Evolutionary conservation across 805 yeast genomes (phyloP).

Genomic region (Monosporozyma servazzii): DNA sequence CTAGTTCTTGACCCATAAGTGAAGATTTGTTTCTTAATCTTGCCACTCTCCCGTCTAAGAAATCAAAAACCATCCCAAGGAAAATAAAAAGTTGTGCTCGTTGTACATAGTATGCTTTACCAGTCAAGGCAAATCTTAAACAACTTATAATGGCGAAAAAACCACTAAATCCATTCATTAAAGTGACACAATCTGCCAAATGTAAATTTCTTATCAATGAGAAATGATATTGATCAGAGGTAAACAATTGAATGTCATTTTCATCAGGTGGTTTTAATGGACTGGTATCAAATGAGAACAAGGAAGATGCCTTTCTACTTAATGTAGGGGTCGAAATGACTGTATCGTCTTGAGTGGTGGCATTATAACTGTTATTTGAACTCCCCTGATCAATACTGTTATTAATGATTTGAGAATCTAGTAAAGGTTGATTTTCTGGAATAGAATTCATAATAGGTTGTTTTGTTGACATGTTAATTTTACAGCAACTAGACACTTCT

Average conservation of each 20-base stretch:
- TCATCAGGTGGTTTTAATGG: slow-evolving; percentile 71
- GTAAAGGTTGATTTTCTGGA: neutral
- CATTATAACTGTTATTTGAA: neutral
- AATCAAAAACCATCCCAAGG: slow-evolving; percentile 87
- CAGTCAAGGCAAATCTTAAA: slow-evolving; percentile 66
- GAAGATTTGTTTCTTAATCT: slow-evolving; percentile 86
- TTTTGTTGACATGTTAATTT: neutral
- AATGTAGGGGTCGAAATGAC: slow-evolving; percentile 3
- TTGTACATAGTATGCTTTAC: slow-evolving; percentile 59
- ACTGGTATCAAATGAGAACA: slow-evolving; percentile 40
- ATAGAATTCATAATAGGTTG: neutral
- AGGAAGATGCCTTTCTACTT: slow-evolving; percentile 44
- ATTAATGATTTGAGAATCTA: neutral
- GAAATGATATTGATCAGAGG: slow-evolving; percentile 76
- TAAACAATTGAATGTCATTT: slow-evolving; percentile 69
- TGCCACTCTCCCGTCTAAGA: slow-evolving; percentile 95
- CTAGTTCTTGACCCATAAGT: slow-evolving; percentile 94
- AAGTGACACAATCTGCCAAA: slow-evolving; percentile 91
- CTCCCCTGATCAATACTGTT: neutral
- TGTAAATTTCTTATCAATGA: slow-evolving; percentile 80
- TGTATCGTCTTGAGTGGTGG: neutral
- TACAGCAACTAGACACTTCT: too few relatives aligned
- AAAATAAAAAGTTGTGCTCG: slow-evolving; percentile 83
- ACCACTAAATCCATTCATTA: slow-evolving; percentile 89
- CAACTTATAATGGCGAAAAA: slow-evolving; percentile 85